Percentiles rank a stretch among this genome's conserved stretches.
phyloP scores from a whole-genome alignment of 2,329 filamentous ascomycete genomes.

The Fusarium sambucinum region DNA sequence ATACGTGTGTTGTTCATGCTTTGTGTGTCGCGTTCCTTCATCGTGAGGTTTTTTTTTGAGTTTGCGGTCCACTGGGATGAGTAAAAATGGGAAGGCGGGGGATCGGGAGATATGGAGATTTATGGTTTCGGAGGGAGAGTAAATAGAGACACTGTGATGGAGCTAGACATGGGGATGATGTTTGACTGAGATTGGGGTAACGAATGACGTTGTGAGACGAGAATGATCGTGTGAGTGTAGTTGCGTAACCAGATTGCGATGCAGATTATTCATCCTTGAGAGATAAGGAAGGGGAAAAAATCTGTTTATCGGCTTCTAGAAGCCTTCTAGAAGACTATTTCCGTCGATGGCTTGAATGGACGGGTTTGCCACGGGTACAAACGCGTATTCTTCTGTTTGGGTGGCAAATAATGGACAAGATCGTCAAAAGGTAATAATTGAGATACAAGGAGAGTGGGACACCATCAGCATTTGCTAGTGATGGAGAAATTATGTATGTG shows the following conservation, averaged over 20 bases:
- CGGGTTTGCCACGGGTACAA: conserved; percentile 7
- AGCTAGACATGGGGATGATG: not conserved
- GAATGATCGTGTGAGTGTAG: not conserved
- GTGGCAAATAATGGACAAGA: not conserved
- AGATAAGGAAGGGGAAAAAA: not conserved
- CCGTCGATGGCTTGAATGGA: not conserved
- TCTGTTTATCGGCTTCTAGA: conserved; percentile 19
- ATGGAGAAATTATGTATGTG: not conserved
- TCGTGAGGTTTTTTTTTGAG: conserved; percentile 36
- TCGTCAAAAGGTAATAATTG: not conserved
- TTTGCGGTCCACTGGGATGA: not conserved
- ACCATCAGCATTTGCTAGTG: not conserved
- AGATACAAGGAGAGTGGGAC: not conserved
- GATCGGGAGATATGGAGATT: not conserved
- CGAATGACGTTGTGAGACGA: not conserved
- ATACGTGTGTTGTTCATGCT: not conserved
- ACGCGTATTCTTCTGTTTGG: not conserved
- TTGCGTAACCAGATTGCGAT: not conserved
- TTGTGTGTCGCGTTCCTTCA: conserved; percentile 33
- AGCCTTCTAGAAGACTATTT: conserved; percentile 27
- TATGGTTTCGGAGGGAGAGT: not conserved
- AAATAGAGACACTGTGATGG: not conserved
- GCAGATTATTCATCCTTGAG: conserved; percentile 19
- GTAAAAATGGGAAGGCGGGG: not conserved
- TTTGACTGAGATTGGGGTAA: not conserved